A percentile compares a stretch with the other conserved stretches of the same genome.
phyloP scores from a whole-genome alignment of 2,329 filamentous ascomycete species.

The Nemania bipapillata region DNA sequence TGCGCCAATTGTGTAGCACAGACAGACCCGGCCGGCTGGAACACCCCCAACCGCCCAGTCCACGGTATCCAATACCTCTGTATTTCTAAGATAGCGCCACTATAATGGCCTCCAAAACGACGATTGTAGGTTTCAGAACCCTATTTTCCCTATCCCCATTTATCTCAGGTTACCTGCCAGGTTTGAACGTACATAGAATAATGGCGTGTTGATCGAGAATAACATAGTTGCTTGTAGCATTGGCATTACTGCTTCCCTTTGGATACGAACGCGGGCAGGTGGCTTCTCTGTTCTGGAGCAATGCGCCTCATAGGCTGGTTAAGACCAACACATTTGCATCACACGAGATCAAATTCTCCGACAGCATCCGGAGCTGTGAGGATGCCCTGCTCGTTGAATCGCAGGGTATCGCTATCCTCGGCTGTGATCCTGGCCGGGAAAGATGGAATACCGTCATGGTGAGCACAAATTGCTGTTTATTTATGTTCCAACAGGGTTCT shows the following conservation, averaged over 20 bases:
- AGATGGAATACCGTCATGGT: constrained; percentile 58
- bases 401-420: constrained; percentile 52
- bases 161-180: not conserved
- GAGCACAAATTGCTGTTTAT: constrained; percentile 8
- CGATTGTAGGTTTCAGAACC: constrained; percentile 9
- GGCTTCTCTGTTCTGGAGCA: constrained; percentile 40
- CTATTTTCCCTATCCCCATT: too few species aligned
- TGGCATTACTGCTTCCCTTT: constrained; percentile 33
- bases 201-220: constrained; percentile 12
- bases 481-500: not conserved
- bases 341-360: constrained; percentile 52
- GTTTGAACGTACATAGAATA: not conserved
- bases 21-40: not conserved
- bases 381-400: constrained; percentile 54
- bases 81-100: not conserved
- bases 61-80: too few species aligned
- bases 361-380: constrained; percentile 56
- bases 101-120: constrained; percentile 24
- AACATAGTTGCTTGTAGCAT: constrained; percentile 6
- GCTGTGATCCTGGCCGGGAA: constrained; percentile 56
- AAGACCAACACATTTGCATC: constrained; percentile 46
- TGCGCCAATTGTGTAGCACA: not conserved
- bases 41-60: too few species aligned
- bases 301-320: constrained; percentile 49
- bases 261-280: constrained; percentile 30